These are phyloP conservation scores for Leccinum variabile DNA, from an alignment of 1,284 basidiomycete species.

Conservation along the genomic window DNA sequence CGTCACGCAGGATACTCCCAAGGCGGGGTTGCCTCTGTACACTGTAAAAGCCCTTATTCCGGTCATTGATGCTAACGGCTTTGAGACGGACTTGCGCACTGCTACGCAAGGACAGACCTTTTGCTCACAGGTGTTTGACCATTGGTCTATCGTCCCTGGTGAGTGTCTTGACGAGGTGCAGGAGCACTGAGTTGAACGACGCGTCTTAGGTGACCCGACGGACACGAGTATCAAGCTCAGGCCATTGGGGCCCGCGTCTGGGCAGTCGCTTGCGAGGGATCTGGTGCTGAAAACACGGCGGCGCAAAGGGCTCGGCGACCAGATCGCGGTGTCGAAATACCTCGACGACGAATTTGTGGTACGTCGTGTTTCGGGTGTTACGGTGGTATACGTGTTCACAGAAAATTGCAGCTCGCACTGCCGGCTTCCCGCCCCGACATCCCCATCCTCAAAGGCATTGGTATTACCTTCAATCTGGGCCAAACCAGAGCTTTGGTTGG, in stretches of 20 bases:
- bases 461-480: not conserved
- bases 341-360: constrained; percentile 92
- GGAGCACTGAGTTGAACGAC: constrained; percentile 7
- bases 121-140: constrained; percentile 94
- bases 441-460: not conserved
- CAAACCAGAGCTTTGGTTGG: not conserved
- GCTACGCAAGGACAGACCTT: constrained; percentile 99
- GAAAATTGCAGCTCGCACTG: constrained; percentile 64
- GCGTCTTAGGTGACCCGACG: constrained; percentile 80
- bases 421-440: constrained; percentile 59
- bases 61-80: constrained; percentile 98
- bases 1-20: constrained; percentile 96
- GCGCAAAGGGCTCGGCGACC: constrained; percentile 92
- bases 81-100: constrained; percentile 96
- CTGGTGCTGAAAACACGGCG: constrained; percentile 95
- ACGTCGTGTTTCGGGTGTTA: constrained; percentile 37
- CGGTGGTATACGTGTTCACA: constrained; percentile 10
- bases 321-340: constrained; percentile 93
- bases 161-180: constrained; percentile 23
- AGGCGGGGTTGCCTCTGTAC: constrained; percentile 95
- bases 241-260: constrained; percentile 95
- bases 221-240: constrained; percentile 94
- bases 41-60: constrained; percentile 98
- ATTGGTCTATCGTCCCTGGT: constrained; percentile 98
- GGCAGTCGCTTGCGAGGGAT: constrained; percentile 89